Conservation (phyloP, 768 basidiomycete genomes). For the Macrolepiota dolichaula region DNA sequence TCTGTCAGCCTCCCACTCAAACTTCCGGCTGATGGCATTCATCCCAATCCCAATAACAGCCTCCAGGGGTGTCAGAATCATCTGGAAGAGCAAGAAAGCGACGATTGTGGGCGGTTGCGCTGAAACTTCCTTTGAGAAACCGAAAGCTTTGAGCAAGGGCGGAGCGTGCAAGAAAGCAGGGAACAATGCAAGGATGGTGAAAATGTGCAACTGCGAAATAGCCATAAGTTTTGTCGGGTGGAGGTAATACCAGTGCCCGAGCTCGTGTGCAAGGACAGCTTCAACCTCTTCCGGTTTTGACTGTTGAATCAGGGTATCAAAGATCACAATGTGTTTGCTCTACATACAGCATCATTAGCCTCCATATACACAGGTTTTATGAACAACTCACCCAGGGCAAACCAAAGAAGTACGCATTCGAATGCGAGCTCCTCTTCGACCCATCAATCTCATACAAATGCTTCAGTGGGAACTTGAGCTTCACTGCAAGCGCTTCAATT, state of each 20-base stretch:
- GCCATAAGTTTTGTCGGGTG: conserved; percentile 89
- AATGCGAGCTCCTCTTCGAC: conserved; percentile 91
- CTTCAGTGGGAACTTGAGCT: conserved; percentile 90
- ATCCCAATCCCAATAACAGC: conserved; percentile 67
- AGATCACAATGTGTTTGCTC: conserved; percentile 96
- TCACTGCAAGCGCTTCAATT: conserved; percentile 73
- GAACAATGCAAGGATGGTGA: conserved; percentile 82
- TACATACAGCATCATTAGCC: conserved; percentile 20
- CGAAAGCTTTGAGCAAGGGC: conserved; percentile 76
- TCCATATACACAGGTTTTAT: neutral
- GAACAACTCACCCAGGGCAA: conserved; percentile 74
- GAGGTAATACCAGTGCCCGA: conserved; percentile 93
- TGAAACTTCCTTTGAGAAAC: conserved; percentile 65
- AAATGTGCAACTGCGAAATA: conserved; percentile 85
- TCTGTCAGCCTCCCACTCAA: conserved; percentile 91
- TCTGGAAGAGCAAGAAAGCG: conserved; percentile 88
- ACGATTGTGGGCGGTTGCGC: conserved; percentile 75
- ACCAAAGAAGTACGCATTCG: conserved; percentile 98
- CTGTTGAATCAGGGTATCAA: conserved; percentile 94
- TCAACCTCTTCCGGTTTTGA: conserved; percentile 91
- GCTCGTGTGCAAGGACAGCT: conserved; percentile 92
- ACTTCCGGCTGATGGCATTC: conserved; percentile 80
- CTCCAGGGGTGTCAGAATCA: conserved; percentile 80
- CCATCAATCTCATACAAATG: conserved; percentile 97
- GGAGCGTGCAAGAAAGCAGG: conserved; percentile 86